Evolutionary conservation across 2,329 filamentous ascomycete species (phyloP).

Genomic region (Penicillium sp.): DNA sequence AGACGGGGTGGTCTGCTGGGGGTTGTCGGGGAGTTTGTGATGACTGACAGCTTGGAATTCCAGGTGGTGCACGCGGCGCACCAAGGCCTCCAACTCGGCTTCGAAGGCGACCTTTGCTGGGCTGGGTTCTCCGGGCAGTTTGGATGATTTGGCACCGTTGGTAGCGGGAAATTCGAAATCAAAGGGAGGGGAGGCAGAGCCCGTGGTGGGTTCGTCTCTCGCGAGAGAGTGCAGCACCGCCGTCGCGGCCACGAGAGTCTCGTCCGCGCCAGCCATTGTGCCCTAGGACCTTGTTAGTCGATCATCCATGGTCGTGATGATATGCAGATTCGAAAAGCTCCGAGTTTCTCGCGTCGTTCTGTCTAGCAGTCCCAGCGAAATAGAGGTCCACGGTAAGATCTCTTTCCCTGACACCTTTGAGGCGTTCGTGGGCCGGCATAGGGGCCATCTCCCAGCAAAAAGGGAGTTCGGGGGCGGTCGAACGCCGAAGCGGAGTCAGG

Average conservation of each 20-base stretch:
- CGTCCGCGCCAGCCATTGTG: conserved; percentile 51
- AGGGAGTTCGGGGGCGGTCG: conserved; percentile 11
- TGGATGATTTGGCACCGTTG: conserved; percentile 61
- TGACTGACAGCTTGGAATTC: conserved; percentile 70
- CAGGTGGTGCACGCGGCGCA: conserved; percentile 75
- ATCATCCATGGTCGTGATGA: neutral
- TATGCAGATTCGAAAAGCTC: neutral
- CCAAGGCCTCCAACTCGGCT: conserved; percentile 76
- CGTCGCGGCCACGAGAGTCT: conserved; percentile 51
- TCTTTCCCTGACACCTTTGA: neutral
- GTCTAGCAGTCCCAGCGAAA: neutral
- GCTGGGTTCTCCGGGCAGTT: conserved; percentile 75
- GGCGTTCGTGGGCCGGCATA: neutral
- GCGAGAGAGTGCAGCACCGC: conserved; percentile 50
- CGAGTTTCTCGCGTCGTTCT: neutral
- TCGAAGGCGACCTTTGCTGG: conserved; percentile 78
- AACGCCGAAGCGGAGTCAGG: conserved; percentile 13
- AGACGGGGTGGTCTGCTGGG: conserved; percentile 66
- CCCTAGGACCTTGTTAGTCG: conserved; percentile 30
- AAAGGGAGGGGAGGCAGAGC: conserved; percentile 38
- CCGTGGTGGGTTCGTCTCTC: conserved; percentile 39
- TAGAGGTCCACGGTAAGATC: neutral
- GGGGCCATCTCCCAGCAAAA: neutral
- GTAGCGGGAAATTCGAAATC: conserved; percentile 38
- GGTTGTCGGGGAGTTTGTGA: conserved; percentile 70